Percentiles rank a stretch among this genome's conserved stretches.
Evolutionary conservation across 305 asterid species (phyloP).

Genomic region (Rubia occidens): DNA sequence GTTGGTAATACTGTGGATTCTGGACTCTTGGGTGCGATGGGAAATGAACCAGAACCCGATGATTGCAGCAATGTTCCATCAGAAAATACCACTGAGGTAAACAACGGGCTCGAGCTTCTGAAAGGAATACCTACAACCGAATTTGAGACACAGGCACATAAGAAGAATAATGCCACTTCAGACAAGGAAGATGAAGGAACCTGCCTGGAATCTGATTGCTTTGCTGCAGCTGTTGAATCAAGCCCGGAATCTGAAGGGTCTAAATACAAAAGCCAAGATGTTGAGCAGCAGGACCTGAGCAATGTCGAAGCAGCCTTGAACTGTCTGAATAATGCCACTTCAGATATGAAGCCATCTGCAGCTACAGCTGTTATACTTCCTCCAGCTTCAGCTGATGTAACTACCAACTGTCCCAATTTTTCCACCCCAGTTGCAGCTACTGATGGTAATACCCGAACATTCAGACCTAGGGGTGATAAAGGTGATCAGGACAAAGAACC

Average conservation of each 20-base stretch:
- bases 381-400: not conserved
- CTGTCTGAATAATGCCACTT: not conserved
- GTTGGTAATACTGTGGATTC: slow-evolving; percentile 15
- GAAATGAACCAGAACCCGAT: not conserved
- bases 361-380: not conserved
- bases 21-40: not conserved
- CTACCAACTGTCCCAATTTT: not conserved
- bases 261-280: not conserved
- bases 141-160: slow-evolving; percentile 10
- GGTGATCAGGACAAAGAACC: slow-evolving; percentile 11
- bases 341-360: not conserved
- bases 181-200: slow-evolving; percentile 8
- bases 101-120: not conserved
- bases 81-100: not conserved
- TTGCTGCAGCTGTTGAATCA: slow-evolving; percentile 22
- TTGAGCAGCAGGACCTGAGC: not conserved
- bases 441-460: slow-evolving; percentile 45
- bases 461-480: slow-evolving; percentile 33
- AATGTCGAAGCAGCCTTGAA: not conserved
- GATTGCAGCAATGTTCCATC: slow-evolving; percentile 5
- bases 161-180: too few species aligned
- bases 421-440: slow-evolving; percentile 20
- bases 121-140: slow-evolving; percentile 17
- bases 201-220: not conserved
- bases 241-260: slow-evolving; percentile 26